Conservation (phyloP, 768 basidiomycete genomes). For the Termitomyces sp. region DNA sequence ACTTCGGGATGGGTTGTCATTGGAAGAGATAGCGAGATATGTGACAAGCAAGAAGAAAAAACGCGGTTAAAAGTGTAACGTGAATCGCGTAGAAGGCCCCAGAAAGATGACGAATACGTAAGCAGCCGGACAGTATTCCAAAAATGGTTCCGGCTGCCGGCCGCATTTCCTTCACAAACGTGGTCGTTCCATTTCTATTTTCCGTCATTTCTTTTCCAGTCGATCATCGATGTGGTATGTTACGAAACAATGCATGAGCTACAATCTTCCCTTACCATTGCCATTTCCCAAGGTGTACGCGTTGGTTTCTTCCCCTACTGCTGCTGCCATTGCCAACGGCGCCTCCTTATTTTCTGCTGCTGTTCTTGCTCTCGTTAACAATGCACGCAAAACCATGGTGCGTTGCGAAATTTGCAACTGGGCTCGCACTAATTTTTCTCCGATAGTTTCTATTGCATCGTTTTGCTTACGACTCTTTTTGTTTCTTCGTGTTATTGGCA, state of each 20-base stretch:
- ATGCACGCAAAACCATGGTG: constrained; percentile 84
- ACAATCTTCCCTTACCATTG: constrained; percentile 1
- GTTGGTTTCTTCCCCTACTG: constrained; percentile 78
- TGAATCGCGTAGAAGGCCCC: constrained; percentile 31
- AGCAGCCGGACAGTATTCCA: not conserved
- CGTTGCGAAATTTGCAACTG: constrained; percentile 18
- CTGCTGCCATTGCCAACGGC: constrained; percentile 76
- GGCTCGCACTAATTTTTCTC: constrained; percentile 3
- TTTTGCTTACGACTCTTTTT: constrained; percentile 77
- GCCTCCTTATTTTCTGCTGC: constrained; percentile 69
- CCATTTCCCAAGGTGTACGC: constrained; percentile 58
- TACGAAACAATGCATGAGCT: not conserved
- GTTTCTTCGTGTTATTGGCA: constrained; percentile 90
- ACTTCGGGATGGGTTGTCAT: constrained; percentile 76
- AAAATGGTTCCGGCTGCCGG: constrained; percentile 7
- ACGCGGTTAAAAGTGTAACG: constrained; percentile 7
- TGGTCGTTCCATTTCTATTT: not conserved
- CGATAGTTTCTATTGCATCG: constrained; percentile 78
- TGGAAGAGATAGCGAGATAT: constrained; percentile 11
- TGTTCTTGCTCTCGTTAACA: constrained; percentile 72
- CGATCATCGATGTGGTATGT: constrained; percentile 48
- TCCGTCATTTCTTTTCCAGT: not conserved
- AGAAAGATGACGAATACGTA: constrained; percentile 28
- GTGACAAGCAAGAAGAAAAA: constrained; percentile 13
- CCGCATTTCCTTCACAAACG: not conserved